Base-by-base conservation (phyloP, 116 monocot genomes). In the Zostera marina region DNA sequence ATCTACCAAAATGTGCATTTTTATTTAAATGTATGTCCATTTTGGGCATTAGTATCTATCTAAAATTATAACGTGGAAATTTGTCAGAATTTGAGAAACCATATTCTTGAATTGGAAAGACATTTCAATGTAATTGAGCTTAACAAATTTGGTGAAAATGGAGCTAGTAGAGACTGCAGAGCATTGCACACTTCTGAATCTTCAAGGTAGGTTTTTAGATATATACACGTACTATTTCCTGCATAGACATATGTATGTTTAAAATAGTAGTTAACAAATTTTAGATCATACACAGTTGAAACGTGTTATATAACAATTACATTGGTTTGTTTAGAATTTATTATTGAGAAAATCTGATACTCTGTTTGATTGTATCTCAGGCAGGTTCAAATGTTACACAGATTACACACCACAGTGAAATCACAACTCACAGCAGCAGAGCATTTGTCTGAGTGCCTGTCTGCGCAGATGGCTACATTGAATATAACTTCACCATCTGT, bases 41-140 rank as follows among this genome's bases (percentile, higher is more conserved):
- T 22, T 55, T 22, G 13, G 11, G 55, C 22, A 22, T 22, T 13
- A 11, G 22, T 55, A 22, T 9, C 22, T 49, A 49, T 17, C 8
- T 16, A 15, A 56, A 8, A 12, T n/a, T 16, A 22, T 39, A 42
- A 59, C 21, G 17, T 59, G n/a, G n/a, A n/a, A n/a, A 10, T 22
- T 59, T 56, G 52, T 24, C 75, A 98, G 98, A 73, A 69, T 68
- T 74, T 98, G 83, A 71, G 77, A 43, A 81, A 77, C 68, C 76
- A 86, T 52, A 76, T 98, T 55, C 64, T 90, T 22, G 86, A 86
- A 74, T 70, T 98, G 10, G 91, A 98, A 72, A 82, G 77, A 22
- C 83, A 90, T 73, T 98, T 98, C 63, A 79, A 90, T 63, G 68
- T 57, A 43, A 67, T 98, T 38, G 98, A 98, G 69, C 82, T 98